Evolutionary conservation across 495 filamentous ascomycete genomes (phyloP).

Genomic region (Lichina pygmaea): DNA sequence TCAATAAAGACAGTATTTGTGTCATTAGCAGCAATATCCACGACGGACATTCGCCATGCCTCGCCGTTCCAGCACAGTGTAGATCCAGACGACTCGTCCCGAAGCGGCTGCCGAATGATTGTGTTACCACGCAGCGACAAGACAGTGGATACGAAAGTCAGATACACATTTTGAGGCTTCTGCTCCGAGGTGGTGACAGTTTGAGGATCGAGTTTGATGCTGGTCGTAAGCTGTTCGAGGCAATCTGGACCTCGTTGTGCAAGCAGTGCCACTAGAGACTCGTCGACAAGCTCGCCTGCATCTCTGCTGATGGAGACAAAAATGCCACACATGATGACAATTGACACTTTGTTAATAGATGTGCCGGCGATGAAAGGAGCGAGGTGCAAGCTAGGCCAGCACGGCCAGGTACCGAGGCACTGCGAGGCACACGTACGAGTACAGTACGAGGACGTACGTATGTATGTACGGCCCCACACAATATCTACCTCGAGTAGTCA

Average conservation of each 20-base stretch:
- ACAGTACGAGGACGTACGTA: too few relatives aligned
- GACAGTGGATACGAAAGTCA: conserved; percentile 60
- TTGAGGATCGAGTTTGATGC: conserved; percentile 1
- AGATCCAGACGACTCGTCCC: conserved; percentile 29
- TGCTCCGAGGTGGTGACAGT: not conserved
- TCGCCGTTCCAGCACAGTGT: conserved; percentile 97
- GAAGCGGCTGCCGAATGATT: conserved; percentile 47
- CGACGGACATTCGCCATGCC: conserved; percentile 49
- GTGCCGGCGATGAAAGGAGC: too few relatives aligned
- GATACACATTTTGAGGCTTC: conserved; percentile 8
- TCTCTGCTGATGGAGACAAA: conserved; percentile 25
- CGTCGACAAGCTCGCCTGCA: conserved; percentile 11
- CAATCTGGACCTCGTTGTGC: conserved; percentile 29
- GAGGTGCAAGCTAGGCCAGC: too few relatives aligned
- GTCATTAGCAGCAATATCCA: conserved; percentile 41
- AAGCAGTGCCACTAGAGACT: conserved; percentile 18
- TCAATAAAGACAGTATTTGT: conserved; percentile 39
- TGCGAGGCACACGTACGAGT: too few relatives aligned
- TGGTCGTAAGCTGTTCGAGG: conserved; percentile 10
- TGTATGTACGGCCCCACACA: too few relatives aligned
- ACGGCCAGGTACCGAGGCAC: too few relatives aligned
- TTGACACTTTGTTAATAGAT: not conserved
- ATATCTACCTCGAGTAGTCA: too few relatives aligned
- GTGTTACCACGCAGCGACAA: conserved; percentile 55
- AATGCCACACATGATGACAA: conserved; percentile 32